A percentile compares a stretch with the other conserved stretches of the same genome.
These are phyloP conservation scores for Fragaria nilgerrensis DNA, from an alignment of 306 rosid genomes.

Conservation along the genomic window DNA sequence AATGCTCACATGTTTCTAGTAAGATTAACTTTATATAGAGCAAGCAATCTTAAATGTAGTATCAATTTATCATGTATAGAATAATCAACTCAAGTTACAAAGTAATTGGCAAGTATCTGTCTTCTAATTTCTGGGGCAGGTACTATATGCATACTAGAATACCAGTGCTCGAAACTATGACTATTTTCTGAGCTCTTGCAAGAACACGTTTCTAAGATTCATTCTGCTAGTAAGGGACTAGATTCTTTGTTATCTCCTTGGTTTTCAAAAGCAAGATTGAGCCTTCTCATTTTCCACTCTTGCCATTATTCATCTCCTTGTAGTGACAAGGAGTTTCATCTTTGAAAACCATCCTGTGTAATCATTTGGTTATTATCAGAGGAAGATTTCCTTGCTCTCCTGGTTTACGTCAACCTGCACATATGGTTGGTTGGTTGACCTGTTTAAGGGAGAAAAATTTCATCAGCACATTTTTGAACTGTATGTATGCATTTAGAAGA, in stretches of 20 bases:
- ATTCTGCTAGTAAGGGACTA: neutral
- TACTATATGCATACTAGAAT: neutral
- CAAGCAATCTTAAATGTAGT: neutral
- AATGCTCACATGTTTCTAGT: neutral
- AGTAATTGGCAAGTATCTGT: neutral
- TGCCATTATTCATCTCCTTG: neutral
- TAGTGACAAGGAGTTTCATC: neutral
- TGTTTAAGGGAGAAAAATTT: neutral
- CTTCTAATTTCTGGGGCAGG: neutral
- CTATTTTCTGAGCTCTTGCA: neutral
- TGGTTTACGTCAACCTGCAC: neutral
- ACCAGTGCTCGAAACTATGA: neutral
- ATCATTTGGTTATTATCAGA: neutral
- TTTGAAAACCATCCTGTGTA: neutral
- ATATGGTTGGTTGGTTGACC: neutral
- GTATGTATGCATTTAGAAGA: neutral
- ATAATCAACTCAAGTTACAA: neutral
- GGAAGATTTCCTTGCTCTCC: neutral
- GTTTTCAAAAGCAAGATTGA: neutral
- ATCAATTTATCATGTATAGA: neutral
- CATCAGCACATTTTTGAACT: neutral
- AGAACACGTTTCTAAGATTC: neutral
- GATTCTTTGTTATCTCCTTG: neutral
- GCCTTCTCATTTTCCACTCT: neutral
- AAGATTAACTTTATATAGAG: neutral